Conservation (phyloP, 169 alveolate species). For the Plasmodium knowlesi region DNA sequence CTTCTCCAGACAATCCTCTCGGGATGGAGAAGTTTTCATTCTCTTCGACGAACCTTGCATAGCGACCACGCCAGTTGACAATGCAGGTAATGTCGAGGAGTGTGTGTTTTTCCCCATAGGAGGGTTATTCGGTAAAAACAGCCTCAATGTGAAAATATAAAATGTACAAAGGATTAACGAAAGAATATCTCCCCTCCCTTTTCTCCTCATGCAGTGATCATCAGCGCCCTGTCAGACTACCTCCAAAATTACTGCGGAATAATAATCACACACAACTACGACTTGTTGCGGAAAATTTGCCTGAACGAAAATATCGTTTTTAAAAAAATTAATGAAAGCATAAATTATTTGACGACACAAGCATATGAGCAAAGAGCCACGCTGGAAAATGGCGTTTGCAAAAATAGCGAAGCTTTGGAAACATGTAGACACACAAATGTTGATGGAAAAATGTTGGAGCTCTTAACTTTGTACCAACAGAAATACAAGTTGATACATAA, state of each 20-base stretch:
- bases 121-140: neutral
- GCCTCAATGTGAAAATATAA: neutral
- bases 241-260: constrained; percentile 70
- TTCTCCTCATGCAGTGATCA: constrained; percentile 19
- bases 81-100: constrained; percentile 35
- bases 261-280: constrained; percentile 72
- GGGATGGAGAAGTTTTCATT: constrained; percentile 65
- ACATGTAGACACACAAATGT: constrained; percentile 63
- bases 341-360: constrained; percentile 26
- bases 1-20: neutral
- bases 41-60: constrained; percentile 72
- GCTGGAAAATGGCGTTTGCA: constrained; percentile 65
- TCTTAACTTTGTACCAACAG: constrained; percentile 49
- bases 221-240: constrained; percentile 69
- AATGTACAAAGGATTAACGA: neutral
- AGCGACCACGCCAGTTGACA: constrained; percentile 73
- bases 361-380: neutral
- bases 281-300: constrained; percentile 52
- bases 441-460: constrained; percentile 1
- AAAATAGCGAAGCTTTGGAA: constrained; percentile 73
- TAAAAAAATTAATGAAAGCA: constrained; percentile 46
- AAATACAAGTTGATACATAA: constrained; percentile 58
- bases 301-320: constrained; percentile 58
- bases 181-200: neutral
- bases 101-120: neutral